These are phyloP conservation scores for Trypanosoma conorhini DNA, from an alignment of 208 protist genomes.

Conservation along the genomic window DNA sequence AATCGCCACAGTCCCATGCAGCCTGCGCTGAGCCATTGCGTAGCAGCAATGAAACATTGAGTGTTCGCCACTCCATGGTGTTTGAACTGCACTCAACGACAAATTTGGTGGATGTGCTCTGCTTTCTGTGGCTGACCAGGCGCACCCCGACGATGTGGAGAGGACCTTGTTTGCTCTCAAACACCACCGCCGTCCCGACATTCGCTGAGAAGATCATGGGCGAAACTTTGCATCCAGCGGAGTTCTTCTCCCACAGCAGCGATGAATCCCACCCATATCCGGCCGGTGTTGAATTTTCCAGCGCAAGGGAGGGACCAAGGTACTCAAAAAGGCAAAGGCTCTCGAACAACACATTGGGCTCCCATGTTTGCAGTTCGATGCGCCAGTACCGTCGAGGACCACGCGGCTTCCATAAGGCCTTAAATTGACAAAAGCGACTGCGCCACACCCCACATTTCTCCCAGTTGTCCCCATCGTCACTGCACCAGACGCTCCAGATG, in stretches of 20 bases:
- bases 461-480: slow-evolving; percentile 28
- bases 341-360: slow-evolving; percentile 21
- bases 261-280: slow-evolving; percentile 15
- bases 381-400: slow-evolving; percentile 37
- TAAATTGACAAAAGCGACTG: slow-evolving; percentile 16
- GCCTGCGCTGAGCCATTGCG: slow-evolving; percentile 11
- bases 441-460: slow-evolving; percentile 29
- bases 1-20: slow-evolving; percentile 34
- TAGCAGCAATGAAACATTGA: slow-evolving; percentile 25
- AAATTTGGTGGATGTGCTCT: slow-evolving; percentile 31
- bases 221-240: slow-evolving; percentile 4
- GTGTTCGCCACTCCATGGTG: slow-evolving; percentile 25
- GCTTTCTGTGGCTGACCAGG: slow-evolving; percentile 13
- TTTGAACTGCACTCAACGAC: slow-evolving; percentile 56
- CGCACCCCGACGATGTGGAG: slow-evolving; percentile 35
- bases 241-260: slow-evolving; percentile 18
- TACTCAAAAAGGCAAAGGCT: slow-evolving; percentile 39
- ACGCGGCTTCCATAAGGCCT: slow-evolving; percentile 31
- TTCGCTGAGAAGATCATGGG: slow-evolving; percentile 21
- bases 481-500: slow-evolving; percentile 30
- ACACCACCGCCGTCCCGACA: slow-evolving; percentile 22
- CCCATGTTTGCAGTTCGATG: slow-evolving; percentile 31
- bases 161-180: slow-evolving; percentile 30
- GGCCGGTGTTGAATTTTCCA: slow-evolving; percentile 12
- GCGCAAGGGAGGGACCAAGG: slow-evolving; percentile 29